phyloP scores from a whole-genome alignment of 129 eudicot species.

The Flaveria ramosissima region DNA sequence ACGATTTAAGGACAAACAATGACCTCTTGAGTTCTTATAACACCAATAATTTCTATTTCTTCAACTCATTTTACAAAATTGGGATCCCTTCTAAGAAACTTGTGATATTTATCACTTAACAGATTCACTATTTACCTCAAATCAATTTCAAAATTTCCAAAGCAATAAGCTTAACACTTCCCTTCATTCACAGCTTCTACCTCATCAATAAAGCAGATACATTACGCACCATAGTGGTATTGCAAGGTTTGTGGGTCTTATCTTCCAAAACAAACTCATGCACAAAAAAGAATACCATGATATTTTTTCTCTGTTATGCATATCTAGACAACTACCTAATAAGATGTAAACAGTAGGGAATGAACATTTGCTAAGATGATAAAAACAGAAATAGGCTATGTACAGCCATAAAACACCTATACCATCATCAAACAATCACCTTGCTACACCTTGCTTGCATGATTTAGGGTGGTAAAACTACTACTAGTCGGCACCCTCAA shows the following conservation, averaged over 20 bases:
- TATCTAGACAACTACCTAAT: background rate
- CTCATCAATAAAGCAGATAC: background rate
- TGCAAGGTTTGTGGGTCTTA: background rate
- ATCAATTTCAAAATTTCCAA: background rate
- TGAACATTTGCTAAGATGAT: slow-evolving; percentile 7
- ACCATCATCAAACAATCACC: background rate
- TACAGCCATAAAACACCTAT: background rate
- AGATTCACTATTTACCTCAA: background rate
- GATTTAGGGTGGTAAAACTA: slow-evolving; percentile 6
- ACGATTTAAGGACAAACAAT: background rate
- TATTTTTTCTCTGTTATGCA: background rate
- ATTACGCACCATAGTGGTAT: background rate
- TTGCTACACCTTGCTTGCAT: slow-evolving; percentile 10
- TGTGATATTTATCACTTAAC: background rate
- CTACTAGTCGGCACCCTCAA: background rate
- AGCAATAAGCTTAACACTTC: background rate
- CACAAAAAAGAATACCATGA: background rate
- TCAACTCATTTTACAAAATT: background rate
- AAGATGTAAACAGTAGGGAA: background rate
- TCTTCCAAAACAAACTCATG: background rate
- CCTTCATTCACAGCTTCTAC: background rate
- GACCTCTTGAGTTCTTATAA: background rate
- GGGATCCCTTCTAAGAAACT: background rate
- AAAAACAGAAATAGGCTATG: background rate
- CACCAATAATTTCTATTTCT: background rate